Conservation (phyloP, 225 moss, liverwort and hornwort species). For the Pleurozium schreberi region DNA sequence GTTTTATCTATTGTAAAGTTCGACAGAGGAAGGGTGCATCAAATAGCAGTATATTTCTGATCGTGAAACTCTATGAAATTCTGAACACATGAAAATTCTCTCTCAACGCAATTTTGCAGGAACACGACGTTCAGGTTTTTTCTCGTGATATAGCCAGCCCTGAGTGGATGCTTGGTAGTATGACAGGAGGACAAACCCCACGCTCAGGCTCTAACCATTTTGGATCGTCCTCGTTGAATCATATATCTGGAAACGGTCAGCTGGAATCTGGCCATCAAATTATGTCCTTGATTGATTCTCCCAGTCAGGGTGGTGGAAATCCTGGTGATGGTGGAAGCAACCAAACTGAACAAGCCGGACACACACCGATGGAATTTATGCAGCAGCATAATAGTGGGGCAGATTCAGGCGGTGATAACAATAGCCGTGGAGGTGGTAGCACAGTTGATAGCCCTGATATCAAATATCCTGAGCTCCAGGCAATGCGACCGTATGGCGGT, state of each 20-base stretch:
- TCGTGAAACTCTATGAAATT: background rate
- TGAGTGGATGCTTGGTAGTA: constrained; percentile 82
- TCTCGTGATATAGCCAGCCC: constrained; percentile 64
- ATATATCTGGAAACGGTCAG: constrained; percentile 24
- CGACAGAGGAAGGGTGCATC: background rate
- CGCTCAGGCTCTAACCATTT: constrained; percentile 33
- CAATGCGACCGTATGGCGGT: constrained; percentile 55
- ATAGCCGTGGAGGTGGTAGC: constrained; percentile 56
- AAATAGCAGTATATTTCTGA: background rate
- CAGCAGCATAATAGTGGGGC: constrained; percentile 62
- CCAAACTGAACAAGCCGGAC: constrained; percentile 28
- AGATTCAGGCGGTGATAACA: constrained; percentile 60
- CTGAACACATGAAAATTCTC: background rate
- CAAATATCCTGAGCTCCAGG: constrained; percentile 84
- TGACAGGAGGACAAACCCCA: constrained; percentile 51
- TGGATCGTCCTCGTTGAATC: constrained; percentile 34
- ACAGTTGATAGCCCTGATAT: constrained; percentile 57
- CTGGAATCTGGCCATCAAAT: constrained; percentile 65
- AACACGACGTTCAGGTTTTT: constrained; percentile 57
- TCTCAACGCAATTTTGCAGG: constrained; percentile 7
- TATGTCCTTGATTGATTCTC: constrained; percentile 50
- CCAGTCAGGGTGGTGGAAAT: constrained; percentile 36
- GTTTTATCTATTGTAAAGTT: background rate
- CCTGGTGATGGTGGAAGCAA: constrained; percentile 29
- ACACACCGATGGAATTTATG: constrained; percentile 63